Base-by-base conservation (phyloP, 371 early-diverging fungal species). In the Nosema muscidifuracis region DNA sequence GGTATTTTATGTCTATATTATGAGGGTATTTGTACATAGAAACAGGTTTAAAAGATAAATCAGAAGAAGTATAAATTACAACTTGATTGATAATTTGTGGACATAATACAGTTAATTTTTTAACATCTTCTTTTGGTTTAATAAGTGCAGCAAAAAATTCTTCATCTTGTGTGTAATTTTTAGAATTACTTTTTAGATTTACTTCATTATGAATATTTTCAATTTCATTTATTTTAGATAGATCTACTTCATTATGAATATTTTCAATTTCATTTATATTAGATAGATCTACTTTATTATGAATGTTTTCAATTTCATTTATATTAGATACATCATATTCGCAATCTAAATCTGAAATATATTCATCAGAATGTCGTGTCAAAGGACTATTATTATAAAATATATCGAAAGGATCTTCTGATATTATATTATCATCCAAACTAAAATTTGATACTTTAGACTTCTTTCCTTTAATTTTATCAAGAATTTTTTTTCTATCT, bases 21-120 rank as follows among this genome's bases (percentile, higher is more conserved):
- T 50, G 55, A 1, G 73, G 73, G 28, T 64, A 72, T 55, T 72
- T 72, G 26, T 61, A 61, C 60, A 69, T 31, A 34, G 10, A 1
- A 6, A 60, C 10, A 60, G 55, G 26, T 4, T 2, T 7, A 7
- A 2, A 24, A 24, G 1, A 1, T 6, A 53, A 15, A 53, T 53
- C 30, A 9, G 2, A 3, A 24, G 55, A 26, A 24, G 55, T 9
- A 24, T 53, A 53, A 24, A 53, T 24, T 24, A 3, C 7, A 15
- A 53, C 3, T 26, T 9, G 7, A 53, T 53, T 53, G 20, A 53
- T 53, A 53, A 53, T 53, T 53, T 53, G 6, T 20, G 55, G 55
- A 2, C 2, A 4, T 47, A 47, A 10, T 12, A 47, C 3, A n/a
- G 13, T 4, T n/a, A 4, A 4, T 4, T 47, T 3, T 6, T 6